Evolutionary conservation across 805 yeast species (phyloP).

Genomic region (Wickerhamiella spandovensis): DNA sequence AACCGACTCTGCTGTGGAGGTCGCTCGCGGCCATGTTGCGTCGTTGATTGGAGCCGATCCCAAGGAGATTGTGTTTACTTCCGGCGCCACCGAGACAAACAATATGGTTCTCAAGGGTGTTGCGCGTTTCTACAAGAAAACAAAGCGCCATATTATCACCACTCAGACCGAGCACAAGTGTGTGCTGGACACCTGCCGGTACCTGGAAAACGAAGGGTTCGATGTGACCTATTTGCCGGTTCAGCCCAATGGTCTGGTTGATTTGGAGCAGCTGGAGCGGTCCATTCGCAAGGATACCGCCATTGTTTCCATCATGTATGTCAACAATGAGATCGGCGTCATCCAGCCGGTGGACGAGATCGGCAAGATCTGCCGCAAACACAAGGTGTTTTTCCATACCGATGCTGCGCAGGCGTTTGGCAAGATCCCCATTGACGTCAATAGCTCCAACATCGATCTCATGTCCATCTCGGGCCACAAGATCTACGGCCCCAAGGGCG

Average conservation of each 20-base stretch:
- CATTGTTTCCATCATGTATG: slow-evolving; percentile 89
- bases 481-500: slow-evolving; percentile 95
- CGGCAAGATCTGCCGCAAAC: slow-evolving; percentile 70
- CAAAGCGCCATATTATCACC: slow-evolving; percentile 88
- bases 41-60: slow-evolving; percentile 82
- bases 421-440: slow-evolving; percentile 83
- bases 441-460: slow-evolving; percentile 82
- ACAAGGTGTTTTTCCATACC: slow-evolving; percentile 92
- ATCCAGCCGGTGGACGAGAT: slow-evolving; percentile 92
- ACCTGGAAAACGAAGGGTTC: slow-evolving; percentile 90
- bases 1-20: slow-evolving; percentile 81
- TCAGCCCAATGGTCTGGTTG: slow-evolving; percentile 61
- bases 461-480: slow-evolving; percentile 93
- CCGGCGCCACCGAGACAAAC: slow-evolving; percentile 96
- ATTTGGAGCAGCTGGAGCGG: slow-evolving; percentile 60
- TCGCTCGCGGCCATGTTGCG: slow-evolving; percentile 74
- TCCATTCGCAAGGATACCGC: slow-evolving; percentile 86
- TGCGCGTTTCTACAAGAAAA: slow-evolving; percentile 78
- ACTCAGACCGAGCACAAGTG: slow-evolving; percentile 97
- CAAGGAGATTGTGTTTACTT: slow-evolving; percentile 90
- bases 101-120: slow-evolving; percentile 94
- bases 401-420: slow-evolving; percentile 98
- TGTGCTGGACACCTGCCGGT: slow-evolving; percentile 92
- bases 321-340: slow-evolving; percentile 96
- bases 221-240: slow-evolving; percentile 92